Evolutionary conservation across 2,329 filamentous ascomycete species (phyloP).

Genomic region (Eutypella sp.): DNA sequence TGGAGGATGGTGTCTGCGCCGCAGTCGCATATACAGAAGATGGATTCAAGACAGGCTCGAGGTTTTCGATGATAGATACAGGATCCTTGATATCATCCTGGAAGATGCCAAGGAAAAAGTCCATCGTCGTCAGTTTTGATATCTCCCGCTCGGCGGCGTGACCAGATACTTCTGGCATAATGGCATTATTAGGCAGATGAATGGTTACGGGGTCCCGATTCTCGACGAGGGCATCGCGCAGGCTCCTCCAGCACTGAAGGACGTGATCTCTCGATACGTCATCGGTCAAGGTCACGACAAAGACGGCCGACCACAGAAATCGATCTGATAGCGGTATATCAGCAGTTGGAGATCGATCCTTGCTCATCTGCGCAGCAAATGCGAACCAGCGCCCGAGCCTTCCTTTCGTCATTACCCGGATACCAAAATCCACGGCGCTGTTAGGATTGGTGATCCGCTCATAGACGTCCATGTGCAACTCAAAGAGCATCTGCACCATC

Average conservation of each 20-base stretch:
- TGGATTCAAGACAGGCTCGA: slow-evolving; percentile 87
- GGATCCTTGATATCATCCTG: slow-evolving; percentile 77
- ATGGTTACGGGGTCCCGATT: slow-evolving; percentile 40
- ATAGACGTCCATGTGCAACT: slow-evolving; percentile 58
- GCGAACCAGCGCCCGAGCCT: slow-evolving; percentile 49
- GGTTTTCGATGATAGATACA: slow-evolving; percentile 77
- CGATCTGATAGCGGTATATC: slow-evolving; percentile 42
- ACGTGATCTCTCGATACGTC: slow-evolving; percentile 52
- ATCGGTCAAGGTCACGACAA: slow-evolving; percentile 47
- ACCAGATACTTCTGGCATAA: slow-evolving; percentile 82
- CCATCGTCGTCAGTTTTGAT: slow-evolving; percentile 88
- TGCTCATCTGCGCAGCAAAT: slow-evolving; percentile 42
- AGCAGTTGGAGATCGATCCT: slow-evolving; percentile 26
- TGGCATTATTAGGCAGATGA: slow-evolving; percentile 73
- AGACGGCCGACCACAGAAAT: slow-evolving; percentile 54
- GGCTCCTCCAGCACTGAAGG: slow-evolving; percentile 53
- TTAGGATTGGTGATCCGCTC: slow-evolving; percentile 54
- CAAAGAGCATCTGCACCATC: slow-evolving; percentile 55
- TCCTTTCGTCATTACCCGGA: slow-evolving; percentile 44
- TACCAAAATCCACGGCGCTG: slow-evolving; percentile 45
- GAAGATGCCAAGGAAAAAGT: slow-evolving; percentile 90
- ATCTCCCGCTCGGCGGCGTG: slow-evolving; percentile 86
- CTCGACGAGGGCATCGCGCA: slow-evolving; percentile 46
- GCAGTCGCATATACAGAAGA: slow-evolving; percentile 44
- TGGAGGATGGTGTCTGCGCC: slow-evolving; percentile 8